Base-by-base conservation (phyloP, 768 basidiomycete species). In the Candolleomyces aberdarensis region DNA sequence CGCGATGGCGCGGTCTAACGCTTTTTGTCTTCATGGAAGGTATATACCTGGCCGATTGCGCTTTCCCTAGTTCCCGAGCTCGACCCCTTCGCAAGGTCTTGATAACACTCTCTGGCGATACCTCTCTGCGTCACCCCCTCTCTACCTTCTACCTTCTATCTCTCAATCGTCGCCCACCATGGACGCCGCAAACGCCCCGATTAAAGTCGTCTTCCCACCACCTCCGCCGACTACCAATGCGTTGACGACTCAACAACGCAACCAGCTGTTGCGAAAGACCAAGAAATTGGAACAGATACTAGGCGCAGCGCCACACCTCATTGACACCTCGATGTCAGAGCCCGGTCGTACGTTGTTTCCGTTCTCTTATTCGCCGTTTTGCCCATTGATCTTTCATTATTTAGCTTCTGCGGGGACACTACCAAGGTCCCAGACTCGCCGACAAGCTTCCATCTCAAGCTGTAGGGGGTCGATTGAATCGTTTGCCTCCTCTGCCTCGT, bases 191-290 rank as follows among this genome's bases (percentile, higher is more conserved):
- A 63, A 57, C 52, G 26, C 51, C 15, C 19, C 59, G 48, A 63
- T 69, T 14, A 77, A 74, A 66, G 70, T 78, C 11, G 73, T 77
- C 7, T 80, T 75, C 58, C 83, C 83, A 5, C 62, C 72, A 5
- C 81, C 81, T 15, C 86, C 86, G 3, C 84, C 85, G 0, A 89
- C 87, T 22, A 81, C 76, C 15, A 88, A 89, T 70, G 71, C 76
- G 17, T 69, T 85, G 54, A 80, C 82, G 7, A 63, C 77, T 1
- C 66, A 76, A 22, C 82, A 87, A 69, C 81, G 85, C n/a, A 68
- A 76, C 9, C 83, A 83, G 57, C 78, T 88, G 22, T 66, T 85
- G 32, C 83, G 85, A 31, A 80, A 81, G 26, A 80, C 84, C 20
- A 82, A 79, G 65, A 88, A 87, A 72, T 78, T 89, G 20, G 80